phyloP scores from a whole-genome alignment of 2,329 filamentous ascomycete species.

The Coniochaeta ligniaria region DNA sequence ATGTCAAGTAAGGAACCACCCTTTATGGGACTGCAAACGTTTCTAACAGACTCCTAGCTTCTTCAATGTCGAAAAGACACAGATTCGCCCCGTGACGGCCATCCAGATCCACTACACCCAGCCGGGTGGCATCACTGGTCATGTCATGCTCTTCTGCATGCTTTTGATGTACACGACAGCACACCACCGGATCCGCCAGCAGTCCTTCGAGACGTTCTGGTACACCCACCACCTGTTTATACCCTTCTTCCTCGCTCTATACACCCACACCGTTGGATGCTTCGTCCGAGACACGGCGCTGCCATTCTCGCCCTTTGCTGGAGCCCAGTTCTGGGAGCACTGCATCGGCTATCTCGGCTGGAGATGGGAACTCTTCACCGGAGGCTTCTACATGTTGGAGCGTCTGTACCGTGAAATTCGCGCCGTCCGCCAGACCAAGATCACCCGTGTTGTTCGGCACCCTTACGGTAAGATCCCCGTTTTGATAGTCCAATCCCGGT shows the following conservation, averaged over 20 bases:
- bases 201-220: constrained; percentile 98
- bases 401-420: constrained; percentile 88
- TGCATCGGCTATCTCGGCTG: constrained; percentile 94
- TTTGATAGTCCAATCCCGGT: too few species aligned
- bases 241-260: constrained; percentile 86
- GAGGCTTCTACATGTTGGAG: constrained; percentile 78
- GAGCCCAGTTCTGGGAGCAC: constrained; percentile 76
- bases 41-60: constrained; percentile 51
- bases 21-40: not conserved
- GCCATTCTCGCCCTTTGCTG: constrained; percentile 77
- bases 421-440: constrained; percentile 74
- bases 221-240: constrained; percentile 99
- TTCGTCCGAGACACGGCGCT: constrained; percentile 80
- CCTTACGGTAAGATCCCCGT: constrained; percentile 64
- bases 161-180: constrained; percentile 95
- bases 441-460: constrained; percentile 90
- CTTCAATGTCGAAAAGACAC: constrained; percentile 83
- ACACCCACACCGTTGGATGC: constrained; percentile 92
- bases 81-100: constrained; percentile 73
- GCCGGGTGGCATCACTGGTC: constrained; percentile 86
- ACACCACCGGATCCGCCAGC: constrained; percentile 87
- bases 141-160: constrained; percentile 99
- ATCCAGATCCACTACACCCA: constrained; percentile 88
- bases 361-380: constrained; percentile 90
- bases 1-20: constrained; percentile 68